Base-by-base conservation (phyloP, 1,284 basidiomycete genomes). In the Cryptococcus maquisensis region DNA sequence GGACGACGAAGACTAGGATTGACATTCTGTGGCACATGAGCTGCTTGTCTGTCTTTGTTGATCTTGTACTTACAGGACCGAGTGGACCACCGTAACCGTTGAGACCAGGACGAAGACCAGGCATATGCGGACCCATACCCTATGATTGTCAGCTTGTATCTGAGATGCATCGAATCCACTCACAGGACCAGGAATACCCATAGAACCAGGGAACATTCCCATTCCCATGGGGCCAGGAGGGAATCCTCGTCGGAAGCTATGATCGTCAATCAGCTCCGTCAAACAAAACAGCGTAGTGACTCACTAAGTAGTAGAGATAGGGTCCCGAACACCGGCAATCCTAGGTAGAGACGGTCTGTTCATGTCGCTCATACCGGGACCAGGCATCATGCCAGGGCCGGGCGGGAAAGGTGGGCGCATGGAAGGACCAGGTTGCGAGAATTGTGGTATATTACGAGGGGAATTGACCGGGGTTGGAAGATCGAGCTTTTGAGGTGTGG, bases 251-350 rank as follows among this genome's bases (percentile, higher is more conserved):
- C 72, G 65, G 65, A 72, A 73, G 60, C 71, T 72, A 40, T 3
- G 24, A 39, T 3, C 24, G 32, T 36, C 9, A n/a, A 37, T 46
- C 44, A 46, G 23, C 44, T 12, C n/a, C 16, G 18, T 46, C 23
- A 28, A 12, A 6, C 28, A 28, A n/a, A 10, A 6, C 44, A 16
- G 21, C 18, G 10, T 26, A 20, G 12, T n/a, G 1, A 61, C 71
- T 64, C 45, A 73, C 68, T 74, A 74, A 39, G 72, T 74, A 45
- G 72, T 73, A 38, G 72, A 72, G 46, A 74, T 72, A 6, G 73
- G 71, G 61, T 73, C 69, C 26, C 73, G 63, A 46, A 68, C 63
- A 55, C 68, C 66, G 49, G 66, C 73, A 45, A 71, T 68, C 16
- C 68, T 61, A 44, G 69, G 68, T 43, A 71, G 47, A 12, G 66